Evolutionary conservation across 495 filamentous ascomycete species (phyloP).

Genomic region (Pseudoneurospora amorphoporcata): DNA sequence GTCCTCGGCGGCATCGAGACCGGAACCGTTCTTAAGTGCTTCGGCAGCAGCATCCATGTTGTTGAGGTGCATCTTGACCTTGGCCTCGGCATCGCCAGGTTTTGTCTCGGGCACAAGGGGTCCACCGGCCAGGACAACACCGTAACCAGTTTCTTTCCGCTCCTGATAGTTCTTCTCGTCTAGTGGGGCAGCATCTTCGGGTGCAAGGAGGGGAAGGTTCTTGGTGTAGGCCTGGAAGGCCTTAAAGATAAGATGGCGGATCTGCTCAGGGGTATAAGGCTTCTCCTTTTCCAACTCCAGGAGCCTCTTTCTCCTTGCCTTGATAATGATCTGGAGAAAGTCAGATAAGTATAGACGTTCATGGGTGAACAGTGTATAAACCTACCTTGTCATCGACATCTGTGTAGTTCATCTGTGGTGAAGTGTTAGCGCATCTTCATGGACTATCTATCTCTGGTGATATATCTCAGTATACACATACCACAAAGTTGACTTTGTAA

Average conservation of each 20-base stretch:
- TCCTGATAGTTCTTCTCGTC: constrained; percentile 43
- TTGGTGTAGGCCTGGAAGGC: constrained; percentile 69
- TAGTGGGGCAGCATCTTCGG: constrained; percentile 17
- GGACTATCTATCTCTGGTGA: background rate
- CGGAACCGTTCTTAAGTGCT: constrained; percentile 39
- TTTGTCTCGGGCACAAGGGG: constrained; percentile 50
- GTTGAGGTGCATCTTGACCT: constrained; percentile 84
- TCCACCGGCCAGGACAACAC: constrained; percentile 50
- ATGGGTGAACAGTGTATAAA: background rate
- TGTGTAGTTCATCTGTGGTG: constrained; percentile 70
- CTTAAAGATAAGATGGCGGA: constrained; percentile 42
- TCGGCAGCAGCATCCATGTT: constrained; percentile 55
- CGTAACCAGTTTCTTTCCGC: constrained; percentile 52
- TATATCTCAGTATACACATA: background rate
- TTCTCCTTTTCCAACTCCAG: constrained; percentile 48
- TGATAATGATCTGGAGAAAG: constrained; percentile 60
- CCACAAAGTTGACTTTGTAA: constrained; percentile 76
- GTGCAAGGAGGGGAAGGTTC: constrained; percentile 57
- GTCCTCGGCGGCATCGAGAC: constrained; percentile 43
- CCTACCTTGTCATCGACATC: constrained; percentile 80
- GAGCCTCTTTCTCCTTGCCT: constrained; percentile 67
- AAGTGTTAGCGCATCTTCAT: background rate
- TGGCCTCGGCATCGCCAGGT: constrained; percentile 62
- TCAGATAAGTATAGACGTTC: background rate
- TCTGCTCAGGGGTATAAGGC: constrained; percentile 29